Evolutionary conservation across 345 rosid species (phyloP).

Genomic region (Nasturtium officinale): DNA sequence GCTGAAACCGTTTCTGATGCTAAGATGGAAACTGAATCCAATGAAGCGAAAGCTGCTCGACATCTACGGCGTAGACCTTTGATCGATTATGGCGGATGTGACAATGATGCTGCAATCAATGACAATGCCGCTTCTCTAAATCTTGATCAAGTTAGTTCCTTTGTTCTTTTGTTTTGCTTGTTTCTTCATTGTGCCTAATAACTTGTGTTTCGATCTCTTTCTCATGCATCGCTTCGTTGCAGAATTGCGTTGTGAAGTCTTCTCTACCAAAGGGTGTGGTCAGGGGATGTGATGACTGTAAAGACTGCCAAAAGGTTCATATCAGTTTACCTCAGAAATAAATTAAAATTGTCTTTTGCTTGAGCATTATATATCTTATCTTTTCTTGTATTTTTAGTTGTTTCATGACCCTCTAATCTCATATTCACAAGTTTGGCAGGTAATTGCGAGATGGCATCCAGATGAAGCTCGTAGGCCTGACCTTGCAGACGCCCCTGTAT

Average conservation of each 20-base stretch:
- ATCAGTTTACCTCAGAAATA: neutral
- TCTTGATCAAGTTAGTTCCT: conserved; percentile 57
- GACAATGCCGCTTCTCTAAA: conserved; percentile 55
- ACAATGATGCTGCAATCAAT: conserved; percentile 41
- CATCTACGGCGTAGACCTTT: conserved; percentile 64
- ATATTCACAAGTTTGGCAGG: conserved; percentile 51
- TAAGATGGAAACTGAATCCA: conserved; percentile 54
- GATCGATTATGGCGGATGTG: conserved; percentile 57
- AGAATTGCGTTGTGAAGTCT: conserved; percentile 54
- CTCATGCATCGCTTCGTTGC: conserved; percentile 44
- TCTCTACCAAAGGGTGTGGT: conserved; percentile 78
- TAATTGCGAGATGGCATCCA: conserved; percentile 80
- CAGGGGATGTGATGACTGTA: conserved; percentile 76
- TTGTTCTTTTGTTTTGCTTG: conserved; percentile 13
- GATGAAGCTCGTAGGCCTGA: conserved; percentile 71
- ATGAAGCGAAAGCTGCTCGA: conserved; percentile 51
- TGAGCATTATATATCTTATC: conserved; percentile 11
- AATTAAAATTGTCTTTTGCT: neutral
- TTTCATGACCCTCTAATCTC: conserved; percentile 29
- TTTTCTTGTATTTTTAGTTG: conserved; percentile 6
- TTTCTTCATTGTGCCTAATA: conserved; percentile 5
- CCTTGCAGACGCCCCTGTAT: conserved; percentile 82
- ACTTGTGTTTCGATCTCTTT: conserved; percentile 12
- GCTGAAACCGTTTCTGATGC: conserved; percentile 50
- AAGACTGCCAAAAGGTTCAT: conserved; percentile 87